These are phyloP conservation scores for Tinospora cordifolia DNA, from an alignment of 164 flowering plant species.

Conservation along the genomic window DNA sequence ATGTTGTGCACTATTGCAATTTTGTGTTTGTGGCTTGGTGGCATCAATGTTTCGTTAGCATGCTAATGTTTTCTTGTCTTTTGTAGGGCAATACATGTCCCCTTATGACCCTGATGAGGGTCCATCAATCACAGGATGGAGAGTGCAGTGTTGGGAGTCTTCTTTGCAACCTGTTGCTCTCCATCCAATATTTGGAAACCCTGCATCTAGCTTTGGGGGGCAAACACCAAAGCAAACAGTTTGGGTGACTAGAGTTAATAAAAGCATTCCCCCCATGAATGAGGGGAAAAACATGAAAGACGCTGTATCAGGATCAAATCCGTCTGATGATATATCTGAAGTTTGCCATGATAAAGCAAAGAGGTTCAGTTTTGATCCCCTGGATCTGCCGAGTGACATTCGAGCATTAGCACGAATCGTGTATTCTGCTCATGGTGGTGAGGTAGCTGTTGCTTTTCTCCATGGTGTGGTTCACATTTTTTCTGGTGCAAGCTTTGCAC, in stretches of 20 bases:
- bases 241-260: constrained; percentile 86
- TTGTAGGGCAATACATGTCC: constrained; percentile 98
- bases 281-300: constrained; percentile 48
- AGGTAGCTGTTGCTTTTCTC: constrained; percentile 90
- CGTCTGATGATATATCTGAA: constrained; percentile 43
- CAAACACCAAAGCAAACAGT: constrained; percentile 97
- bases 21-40: background rate
- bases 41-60: background rate
- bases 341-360: constrained; percentile 40
- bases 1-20: background rate
- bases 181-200: constrained; percentile 91
- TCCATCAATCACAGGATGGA: constrained; percentile 96
- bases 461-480: constrained; percentile 89
- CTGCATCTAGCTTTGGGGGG: constrained; percentile 77
- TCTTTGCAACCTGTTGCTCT: constrained; percentile 92
- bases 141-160: constrained; percentile 99
- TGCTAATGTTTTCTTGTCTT: background rate
- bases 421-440: constrained; percentile 97
- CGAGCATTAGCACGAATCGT: constrained; percentile 86
- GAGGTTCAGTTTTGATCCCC: constrained; percentile 71
- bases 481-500: constrained; percentile 79
- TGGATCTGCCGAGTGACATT: constrained; percentile 92
- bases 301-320: constrained; percentile 27
- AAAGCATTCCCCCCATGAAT: constrained; percentile 65
- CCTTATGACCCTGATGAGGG: constrained; percentile 99